Evolutionary conservation across 129 eudicot species (phyloP), one percentile per base, ranked within the genome.

Genomic region (Pittosporum tobira): DNA sequence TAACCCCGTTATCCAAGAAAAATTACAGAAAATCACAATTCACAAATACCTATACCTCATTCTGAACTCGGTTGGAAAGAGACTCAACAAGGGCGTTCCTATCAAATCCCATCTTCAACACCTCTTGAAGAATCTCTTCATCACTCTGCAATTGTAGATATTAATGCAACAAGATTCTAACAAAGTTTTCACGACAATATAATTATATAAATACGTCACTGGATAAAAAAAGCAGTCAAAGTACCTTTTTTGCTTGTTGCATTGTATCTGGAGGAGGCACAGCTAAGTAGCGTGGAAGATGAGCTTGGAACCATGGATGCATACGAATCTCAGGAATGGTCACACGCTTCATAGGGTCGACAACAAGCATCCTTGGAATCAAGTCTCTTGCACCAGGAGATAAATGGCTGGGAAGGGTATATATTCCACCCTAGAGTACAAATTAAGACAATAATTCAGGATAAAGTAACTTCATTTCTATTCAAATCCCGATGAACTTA

Each of bases 371-470:
- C 68, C 79, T 83, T 56, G 88, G 83, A 51, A 87, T 83, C 59
- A 87, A 66, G 64, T 87, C 94, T 40, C 88, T 75, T 28, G 94
- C 96, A 51, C 88, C 88, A 46, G 81, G 70, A 22, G 96, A 83
- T 58, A 87, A 75, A 73, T 87, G 94, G 48, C 94, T 87, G 14
- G 96, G 96, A 71, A 87, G 94, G 36, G 96, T 83, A 63, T 87
- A 87, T 11, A 80, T 55, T 67, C 96, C 96, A 59, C 79, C 72
- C 96, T 87, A 62, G 59, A 58, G 24, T 43, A 65, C 40, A 47
- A 27, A 42, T 14, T 11, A 61, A 14, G 36, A 12, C 29, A 40
- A 59, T 5, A 2, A 4, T 37, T 21, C 11, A 34, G 36, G 28
- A 15, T 15, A 28, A 16, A n/a, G n/a, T n/a, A n/a, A n/a, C n/a